A percentile compares a stretch with the other conserved stretches of the same genome.
phyloP scores from a whole-genome alignment of 768 basidiomycete genomes.

The Leccinum imitatum region DNA sequence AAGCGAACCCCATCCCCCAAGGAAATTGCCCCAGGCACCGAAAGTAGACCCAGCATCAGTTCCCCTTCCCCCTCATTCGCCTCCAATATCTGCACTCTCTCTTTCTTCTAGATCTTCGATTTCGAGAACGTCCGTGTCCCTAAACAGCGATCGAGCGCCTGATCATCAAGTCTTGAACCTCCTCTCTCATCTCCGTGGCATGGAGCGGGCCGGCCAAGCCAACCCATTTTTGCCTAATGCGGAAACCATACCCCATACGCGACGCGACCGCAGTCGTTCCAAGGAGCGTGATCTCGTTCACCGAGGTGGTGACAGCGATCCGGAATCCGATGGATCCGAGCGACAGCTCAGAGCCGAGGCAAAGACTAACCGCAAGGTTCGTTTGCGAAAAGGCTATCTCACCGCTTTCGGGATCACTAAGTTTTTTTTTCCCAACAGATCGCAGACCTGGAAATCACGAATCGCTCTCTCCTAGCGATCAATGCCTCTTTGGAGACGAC shows the following conservation, averaged over 20 bases:
- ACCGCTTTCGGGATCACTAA: conserved; percentile 2
- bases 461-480: conserved; percentile 80
- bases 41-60: conserved; percentile 56
- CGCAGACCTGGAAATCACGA: conserved; percentile 89
- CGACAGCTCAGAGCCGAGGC: conserved; percentile 67
- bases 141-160: conserved; percentile 37
- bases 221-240: conserved; percentile 14
- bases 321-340: conserved; percentile 38
- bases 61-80: conserved; percentile 69
- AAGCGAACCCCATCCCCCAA: conserved; percentile 23
- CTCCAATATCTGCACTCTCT: conserved; percentile 68
- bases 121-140: conserved; percentile 51
- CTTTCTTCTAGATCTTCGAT: conserved; percentile 76
- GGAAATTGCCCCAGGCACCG: conserved; percentile 14
- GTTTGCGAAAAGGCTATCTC: conserved; percentile 6
- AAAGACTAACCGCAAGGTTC: conserved; percentile 85
- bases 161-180: conserved; percentile 41
- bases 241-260: conserved; percentile 12
- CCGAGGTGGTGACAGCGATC: conserved; percentile 35
- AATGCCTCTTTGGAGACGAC: conserved; percentile 79
- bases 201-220: conserved; percentile 18
- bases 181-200: conserved; percentile 42
- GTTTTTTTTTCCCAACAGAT: conserved; percentile 50
- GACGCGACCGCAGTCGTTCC: conserved; percentile 24
- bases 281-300: conserved; percentile 15